phyloP scores from a whole-genome alignment of 306 rosid species.

The Quercus alba region DNA sequence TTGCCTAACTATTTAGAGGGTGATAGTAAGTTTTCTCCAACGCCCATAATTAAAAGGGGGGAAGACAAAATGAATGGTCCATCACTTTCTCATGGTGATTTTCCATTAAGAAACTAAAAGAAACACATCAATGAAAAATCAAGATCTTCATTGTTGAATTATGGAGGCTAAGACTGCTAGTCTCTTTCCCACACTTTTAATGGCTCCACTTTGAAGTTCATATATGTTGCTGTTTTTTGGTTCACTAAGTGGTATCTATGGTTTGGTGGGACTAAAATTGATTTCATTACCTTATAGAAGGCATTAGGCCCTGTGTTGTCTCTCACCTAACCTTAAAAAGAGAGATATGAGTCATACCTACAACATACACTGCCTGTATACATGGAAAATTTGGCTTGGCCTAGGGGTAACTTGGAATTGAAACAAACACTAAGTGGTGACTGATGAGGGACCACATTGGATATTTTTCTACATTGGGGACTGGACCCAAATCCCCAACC shows the following conservation, averaged over 20 bases:
- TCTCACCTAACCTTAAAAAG: conserved; percentile 1
- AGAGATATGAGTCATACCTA: background rate
- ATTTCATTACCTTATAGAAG: background rate
- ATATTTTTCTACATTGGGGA: background rate
- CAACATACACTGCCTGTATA: background rate
- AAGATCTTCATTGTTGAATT: conserved; percentile 37
- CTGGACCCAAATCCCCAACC: background rate
- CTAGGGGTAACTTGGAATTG: conserved; percentile 16
- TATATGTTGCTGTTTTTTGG: conserved; percentile 9
- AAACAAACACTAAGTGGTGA: conserved; percentile 11
- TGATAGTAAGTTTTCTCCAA: no score
- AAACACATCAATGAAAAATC: conserved; percentile 13
- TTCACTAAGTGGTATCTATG: conserved; percentile 1
- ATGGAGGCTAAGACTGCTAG: conserved; percentile 21
- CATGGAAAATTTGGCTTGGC: background rate
- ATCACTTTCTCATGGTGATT: no score
- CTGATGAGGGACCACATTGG: conserved; percentile 13
- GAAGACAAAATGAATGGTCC: no score
- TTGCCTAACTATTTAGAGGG: no score
- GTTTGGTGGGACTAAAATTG: conserved; percentile 10
- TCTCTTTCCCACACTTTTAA: conserved; percentile 7
- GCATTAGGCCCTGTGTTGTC: conserved; percentile 8
- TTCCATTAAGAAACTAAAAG: conserved; percentile 24
- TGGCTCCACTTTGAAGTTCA: conserved; percentile 12
- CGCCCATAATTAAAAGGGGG: no score